Conservation (phyloP, 2,329 filamentous ascomycete species). For the Claviceps sp. region DNA sequence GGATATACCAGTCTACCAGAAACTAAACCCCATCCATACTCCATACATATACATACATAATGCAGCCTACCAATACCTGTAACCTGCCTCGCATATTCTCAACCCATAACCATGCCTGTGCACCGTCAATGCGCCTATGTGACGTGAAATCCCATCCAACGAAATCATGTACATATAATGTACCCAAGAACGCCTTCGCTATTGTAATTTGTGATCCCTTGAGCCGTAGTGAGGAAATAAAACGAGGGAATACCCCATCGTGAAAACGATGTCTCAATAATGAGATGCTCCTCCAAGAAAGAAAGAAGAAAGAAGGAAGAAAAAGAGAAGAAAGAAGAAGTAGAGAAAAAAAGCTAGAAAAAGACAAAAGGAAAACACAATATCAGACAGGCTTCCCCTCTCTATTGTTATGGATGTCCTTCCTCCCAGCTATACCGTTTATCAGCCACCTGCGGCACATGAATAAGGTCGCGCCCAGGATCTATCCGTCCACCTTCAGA, state of each 20-base stretch:
- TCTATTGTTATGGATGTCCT: constrained; percentile 6
- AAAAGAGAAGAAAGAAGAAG: not conserved
- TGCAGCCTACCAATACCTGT: not conserved
- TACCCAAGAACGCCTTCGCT: not conserved
- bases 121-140: not conserved
- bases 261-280: not conserved
- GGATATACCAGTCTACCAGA: not conserved
- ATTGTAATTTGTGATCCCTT: not conserved
- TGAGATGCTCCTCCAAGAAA: not conserved
- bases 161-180: not conserved
- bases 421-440: constrained; percentile 40
- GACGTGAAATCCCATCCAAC: not conserved
- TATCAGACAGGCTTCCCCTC: too few relatives aligned
- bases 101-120: not conserved
- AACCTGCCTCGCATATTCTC: not conserved
- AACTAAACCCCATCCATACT: not conserved
- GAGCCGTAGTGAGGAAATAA: not conserved
- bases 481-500: constrained; percentile 25
- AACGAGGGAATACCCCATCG: not conserved
- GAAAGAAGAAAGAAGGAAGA: not conserved
- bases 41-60: not conserved
- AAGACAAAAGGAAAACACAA: not conserved
- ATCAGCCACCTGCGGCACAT: constrained; percentile 36
- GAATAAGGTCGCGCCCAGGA: constrained; percentile 30
- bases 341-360: not conserved